These are phyloP conservation scores for Miscanthus lutarioriparius DNA, from an alignment of 176 grass and related monocot species.

Conservation along the genomic window DNA sequence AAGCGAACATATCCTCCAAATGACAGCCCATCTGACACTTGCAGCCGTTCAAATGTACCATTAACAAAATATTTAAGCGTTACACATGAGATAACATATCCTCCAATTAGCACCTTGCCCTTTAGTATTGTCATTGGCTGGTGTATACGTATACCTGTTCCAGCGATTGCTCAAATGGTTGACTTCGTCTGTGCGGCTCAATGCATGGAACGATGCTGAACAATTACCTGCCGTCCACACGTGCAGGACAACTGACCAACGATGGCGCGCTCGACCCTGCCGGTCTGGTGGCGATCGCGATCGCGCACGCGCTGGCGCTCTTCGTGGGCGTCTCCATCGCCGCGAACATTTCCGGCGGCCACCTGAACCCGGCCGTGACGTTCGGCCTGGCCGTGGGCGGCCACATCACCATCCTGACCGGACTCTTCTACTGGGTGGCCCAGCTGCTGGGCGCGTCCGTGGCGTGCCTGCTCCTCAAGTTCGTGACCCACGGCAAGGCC, in stretches of 20 bases:
- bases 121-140: not conserved
- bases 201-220: not conserved
- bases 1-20: not conserved
- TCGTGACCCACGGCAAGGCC: conserved; percentile 82
- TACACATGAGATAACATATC: conserved; percentile 28
- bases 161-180: not conserved
- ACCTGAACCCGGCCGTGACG: conserved; percentile 93
- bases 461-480: conserved; percentile 89
- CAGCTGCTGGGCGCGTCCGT: conserved; percentile 74
- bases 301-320: conserved; percentile 80
- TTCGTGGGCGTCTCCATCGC: conserved; percentile 84
- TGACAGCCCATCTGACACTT: not conserved
- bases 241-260: conserved; percentile 56
- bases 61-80: not conserved
- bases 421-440: conserved; percentile 88
- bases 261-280: conserved; percentile 73
- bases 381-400: conserved; percentile 83
- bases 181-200: not conserved
- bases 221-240: too few relatives aligned
- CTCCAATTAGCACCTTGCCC: not conserved
- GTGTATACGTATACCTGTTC: not conserved
- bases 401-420: conserved; percentile 92
- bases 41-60: not conserved
- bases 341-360: conserved; percentile 92
- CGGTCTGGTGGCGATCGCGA: conserved; percentile 78